Conservation (phyloP, 2,329 filamentous ascomycete species). For the Trichoderma aggressivum region DNA sequence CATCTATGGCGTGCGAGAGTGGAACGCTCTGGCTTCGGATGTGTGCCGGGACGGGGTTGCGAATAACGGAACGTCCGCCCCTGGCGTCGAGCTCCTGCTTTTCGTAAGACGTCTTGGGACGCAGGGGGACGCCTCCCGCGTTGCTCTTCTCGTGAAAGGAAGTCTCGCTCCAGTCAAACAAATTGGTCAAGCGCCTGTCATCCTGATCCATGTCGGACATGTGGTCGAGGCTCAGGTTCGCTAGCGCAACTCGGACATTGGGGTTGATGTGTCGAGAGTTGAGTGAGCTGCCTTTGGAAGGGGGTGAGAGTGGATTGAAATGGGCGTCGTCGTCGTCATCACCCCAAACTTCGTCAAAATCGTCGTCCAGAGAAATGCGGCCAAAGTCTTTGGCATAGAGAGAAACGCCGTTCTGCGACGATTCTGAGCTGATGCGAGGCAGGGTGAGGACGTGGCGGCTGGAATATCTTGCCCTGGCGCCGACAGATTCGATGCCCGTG, state of each 20-base stretch:
- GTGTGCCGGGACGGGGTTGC: conserved; percentile 67
- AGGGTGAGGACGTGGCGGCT: conserved; percentile 18
- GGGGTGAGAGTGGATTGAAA: conserved; percentile 57
- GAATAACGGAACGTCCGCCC: conserved; percentile 64
- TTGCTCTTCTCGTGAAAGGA: conserved; percentile 59
- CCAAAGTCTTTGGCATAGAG: conserved; percentile 41
- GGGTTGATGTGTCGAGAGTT: conserved; percentile 53
- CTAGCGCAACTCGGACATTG: conserved; percentile 52
- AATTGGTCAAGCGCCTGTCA: conserved; percentile 61
- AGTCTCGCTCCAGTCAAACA: conserved; percentile 78
- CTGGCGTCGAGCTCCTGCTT: conserved; percentile 70
- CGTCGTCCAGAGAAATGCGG: conserved; percentile 57
- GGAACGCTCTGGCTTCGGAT: conserved; percentile 80
- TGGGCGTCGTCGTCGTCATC: conserved; percentile 47
- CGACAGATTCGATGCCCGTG: conserved; percentile 36
- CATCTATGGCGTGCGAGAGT: conserved; percentile 62
- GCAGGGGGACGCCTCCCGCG: conserved; percentile 53
- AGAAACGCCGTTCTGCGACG: conserved; percentile 33
- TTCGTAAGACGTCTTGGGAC: conserved; percentile 72
- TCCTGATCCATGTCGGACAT: conserved; percentile 27
- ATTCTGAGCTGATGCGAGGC: conserved; percentile 32
- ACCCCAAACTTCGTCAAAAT: conserved; percentile 63
- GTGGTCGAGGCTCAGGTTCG: conserved; percentile 49
- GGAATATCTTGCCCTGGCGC: conserved; percentile 25
- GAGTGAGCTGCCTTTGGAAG: conserved; percentile 48